Evolutionary conservation across 257 asterid genomes (phyloP), one percentile per base, ranked within the genome.

Genomic region (Lavandula angustifolia): DNA sequence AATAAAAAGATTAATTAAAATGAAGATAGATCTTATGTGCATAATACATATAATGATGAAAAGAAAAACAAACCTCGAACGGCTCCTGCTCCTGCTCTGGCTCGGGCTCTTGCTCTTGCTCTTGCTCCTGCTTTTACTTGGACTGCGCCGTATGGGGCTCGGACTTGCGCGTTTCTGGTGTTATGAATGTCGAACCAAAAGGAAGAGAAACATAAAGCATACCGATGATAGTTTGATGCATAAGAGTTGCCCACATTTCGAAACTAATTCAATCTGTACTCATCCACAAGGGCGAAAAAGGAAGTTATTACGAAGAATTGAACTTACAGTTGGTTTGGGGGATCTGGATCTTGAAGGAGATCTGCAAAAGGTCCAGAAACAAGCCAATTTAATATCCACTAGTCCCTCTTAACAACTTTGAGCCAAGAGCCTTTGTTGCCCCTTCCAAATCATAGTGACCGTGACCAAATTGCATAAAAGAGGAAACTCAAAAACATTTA

Each of bases 341-440:
- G 97, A 94, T 78, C 84, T 81, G 82, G 99, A 87, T 85, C 96
- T 94, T 80, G 97, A 84, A 42, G 87, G 89, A 78, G 97, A 94
- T 94, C 99, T 94, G 99, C 97, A 94, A 87, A 90, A 89, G 87
- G 85, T 90, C 89, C 96, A 92, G 84, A 86, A 91, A 90, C 74
- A 92, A 90, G 83, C 27, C 80, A 90, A 72, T 87, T 94, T 91
- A 94, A 94, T 76, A 82, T 73, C 97, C 92, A 85, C 79, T 69
- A 47, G 84, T 76, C 81, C 91, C 89, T 80, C 89, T 86, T 75
- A 86, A 77, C 81, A 78, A 82, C 77, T 81, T 83, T 83, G 84
- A 84, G 84, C 96, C 94, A 87, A 82, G 85, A 82, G 82, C 94
- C 86, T 81, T 81, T 65, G 92, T 82, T 77, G 79, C 82, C 87